These are phyloP conservation scores for Trichoderma orchidacearum DNA, from an alignment of 495 filamentous ascomycete genomes.

Conservation along the genomic window DNA sequence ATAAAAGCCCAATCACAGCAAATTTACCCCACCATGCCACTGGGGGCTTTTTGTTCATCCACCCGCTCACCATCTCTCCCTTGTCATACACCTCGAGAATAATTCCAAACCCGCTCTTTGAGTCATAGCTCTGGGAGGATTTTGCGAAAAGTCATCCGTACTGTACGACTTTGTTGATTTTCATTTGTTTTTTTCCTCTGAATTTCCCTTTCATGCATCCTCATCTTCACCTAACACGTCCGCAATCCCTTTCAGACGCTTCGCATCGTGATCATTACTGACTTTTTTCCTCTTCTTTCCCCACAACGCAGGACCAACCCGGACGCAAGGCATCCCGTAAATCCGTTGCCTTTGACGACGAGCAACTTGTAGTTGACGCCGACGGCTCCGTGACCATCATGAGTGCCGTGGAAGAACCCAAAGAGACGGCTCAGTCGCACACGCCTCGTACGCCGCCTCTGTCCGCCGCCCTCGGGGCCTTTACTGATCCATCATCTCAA, in stretches of 20 bases:
- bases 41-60: background rate
- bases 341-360: conserved; percentile 81
- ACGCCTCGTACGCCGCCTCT: conserved; percentile 46
- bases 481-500: conserved; percentile 28
- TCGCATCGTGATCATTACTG: background rate
- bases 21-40: background rate
- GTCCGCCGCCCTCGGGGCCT: conserved; percentile 31
- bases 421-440: conserved; percentile 61
- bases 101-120: too few species aligned
- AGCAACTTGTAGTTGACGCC: conserved; percentile 66
- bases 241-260: background rate
- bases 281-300: conserved; percentile 3
- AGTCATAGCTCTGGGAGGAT: background rate
- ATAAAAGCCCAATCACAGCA: background rate
- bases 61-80: background rate
- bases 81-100: too few species aligned
- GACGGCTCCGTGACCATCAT: conserved; percentile 65
- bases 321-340: conserved; percentile 56
- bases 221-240: background rate
- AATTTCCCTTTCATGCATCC: conserved; percentile 3
- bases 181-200: conserved; percentile 19
- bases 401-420: conserved; percentile 45
- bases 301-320: conserved; percentile 11
- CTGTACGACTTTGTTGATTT: conserved; percentile 39
- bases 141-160: conserved; percentile 2